Base-by-base conservation (phyloP, 495 filamentous ascomycete species). In the Lichenothelia convexa region DNA sequence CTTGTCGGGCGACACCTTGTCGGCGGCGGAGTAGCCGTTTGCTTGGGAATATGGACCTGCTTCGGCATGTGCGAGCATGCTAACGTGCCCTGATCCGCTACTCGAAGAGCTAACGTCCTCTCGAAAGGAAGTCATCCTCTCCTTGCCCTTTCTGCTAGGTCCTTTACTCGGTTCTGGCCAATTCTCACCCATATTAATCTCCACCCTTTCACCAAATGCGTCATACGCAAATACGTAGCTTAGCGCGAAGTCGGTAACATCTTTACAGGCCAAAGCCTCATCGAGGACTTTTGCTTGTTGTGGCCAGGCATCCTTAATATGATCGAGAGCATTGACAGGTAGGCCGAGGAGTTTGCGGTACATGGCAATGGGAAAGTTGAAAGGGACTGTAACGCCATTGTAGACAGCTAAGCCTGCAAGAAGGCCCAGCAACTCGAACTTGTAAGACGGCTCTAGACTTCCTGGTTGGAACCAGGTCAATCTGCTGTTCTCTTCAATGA, bases 341-440 rank as follows among this genome's bases (percentile, higher is more conserved):
- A 57, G 46, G 2, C 69, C 73, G 9, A 92, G 65, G 2, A 95
- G 63, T 44, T 81, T 81, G 38, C 71, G 68, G 54, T 97, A 97
- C 19, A 95, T 68, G 0, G 74, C 75, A 33, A 67, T 68, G 4
- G 89, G 89, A 42, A 97, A 85, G 3, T 74, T 91, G 37, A 94
- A 62, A 1, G 87, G 87, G 1, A 97, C 62, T 0, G 82, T 92
- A 15, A 93, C 63, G 1, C 86, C 86, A 44, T 95, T 97, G 57
- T 92, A 93, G 15, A 94, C 65, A n/a, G 89, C 89, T 2, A 97
- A 60, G 0, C 78, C 86, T 40, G 93, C 65, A 30, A 94, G 54
- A n/a, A 93, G 51, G 3, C 89, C 89, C 21, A 93, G 58, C 2
- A 94, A 67, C 54, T 97, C 86, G 49, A 79, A 94, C 44, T 86